Evolutionary conservation across 2,329 filamentous ascomycete genomes (phyloP).

Genomic region (Botrytis aclada): DNA sequence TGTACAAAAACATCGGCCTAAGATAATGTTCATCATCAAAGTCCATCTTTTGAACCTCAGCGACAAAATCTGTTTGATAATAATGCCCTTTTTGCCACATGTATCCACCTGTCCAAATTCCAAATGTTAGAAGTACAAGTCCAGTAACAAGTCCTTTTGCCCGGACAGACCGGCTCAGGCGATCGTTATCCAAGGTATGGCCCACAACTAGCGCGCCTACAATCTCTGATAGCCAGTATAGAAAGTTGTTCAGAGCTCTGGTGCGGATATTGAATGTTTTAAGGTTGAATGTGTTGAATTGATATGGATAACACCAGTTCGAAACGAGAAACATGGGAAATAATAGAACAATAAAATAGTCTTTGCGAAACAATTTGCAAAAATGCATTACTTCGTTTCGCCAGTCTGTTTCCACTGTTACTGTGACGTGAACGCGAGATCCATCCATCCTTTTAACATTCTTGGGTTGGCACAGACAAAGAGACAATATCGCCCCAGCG

Average conservation of each 20-base stretch:
- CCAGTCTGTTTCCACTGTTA: constrained; percentile 86
- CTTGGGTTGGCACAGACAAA: constrained; percentile 65
- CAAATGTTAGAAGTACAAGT: constrained; percentile 65
- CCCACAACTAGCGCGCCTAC: constrained; percentile 70
- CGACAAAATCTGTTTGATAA: constrained; percentile 40
- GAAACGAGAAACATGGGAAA: constrained; percentile 78
- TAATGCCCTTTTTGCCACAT: constrained; percentile 65
- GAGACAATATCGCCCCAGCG: constrained; percentile 59
- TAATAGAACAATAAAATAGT: constrained; percentile 68
- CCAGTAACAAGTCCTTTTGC: constrained; percentile 49
- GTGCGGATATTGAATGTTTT: constrained; percentile 70
- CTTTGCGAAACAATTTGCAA: constrained; percentile 63
- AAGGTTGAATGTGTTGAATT: constrained; percentile 70
- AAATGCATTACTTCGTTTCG: constrained; percentile 71
- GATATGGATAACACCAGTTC: constrained; percentile 77
- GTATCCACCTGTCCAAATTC: constrained; percentile 77
- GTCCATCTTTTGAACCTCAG: constrained; percentile 43
- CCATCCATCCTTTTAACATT: constrained; percentile 72
- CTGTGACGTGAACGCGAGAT: constrained; percentile 60
- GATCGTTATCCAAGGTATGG: constrained; percentile 60
- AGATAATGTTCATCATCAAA: constrained; percentile 65
- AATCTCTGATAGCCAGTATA: constrained; percentile 77
- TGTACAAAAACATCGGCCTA: constrained; percentile 82
- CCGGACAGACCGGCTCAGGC: constrained; percentile 59
- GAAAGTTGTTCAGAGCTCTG: constrained; percentile 66